Evolutionary conservation across 164 flowering plant species (phyloP).

Genomic region (Umbilicus rupestris): DNA sequence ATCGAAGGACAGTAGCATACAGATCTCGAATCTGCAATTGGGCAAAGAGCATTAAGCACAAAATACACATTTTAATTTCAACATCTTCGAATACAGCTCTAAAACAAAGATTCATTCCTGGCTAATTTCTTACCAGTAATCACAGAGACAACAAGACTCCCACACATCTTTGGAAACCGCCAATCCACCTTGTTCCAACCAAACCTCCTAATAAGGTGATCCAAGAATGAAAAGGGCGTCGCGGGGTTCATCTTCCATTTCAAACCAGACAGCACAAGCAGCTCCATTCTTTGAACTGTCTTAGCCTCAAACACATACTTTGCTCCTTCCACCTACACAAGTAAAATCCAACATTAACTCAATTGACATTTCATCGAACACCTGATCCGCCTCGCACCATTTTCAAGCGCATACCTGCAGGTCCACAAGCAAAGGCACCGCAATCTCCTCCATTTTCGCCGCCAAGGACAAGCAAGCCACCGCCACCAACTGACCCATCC

Average conservation of each 20-base stretch:
- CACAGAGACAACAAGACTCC: conserved; percentile 31
- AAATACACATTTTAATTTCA: neutral
- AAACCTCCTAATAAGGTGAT: conserved; percentile 30
- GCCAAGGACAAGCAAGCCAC: conserved; percentile 62
- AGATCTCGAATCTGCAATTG: conserved; percentile 27
- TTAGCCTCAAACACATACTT: conserved; percentile 43
- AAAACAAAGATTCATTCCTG: neutral
- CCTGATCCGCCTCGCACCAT: conserved; percentile 10
- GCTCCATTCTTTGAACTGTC: conserved; percentile 53
- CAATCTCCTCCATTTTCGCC: conserved; percentile 56
- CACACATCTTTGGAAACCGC: conserved; percentile 37
- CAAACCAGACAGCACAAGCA: conserved; percentile 41
- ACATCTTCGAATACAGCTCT: neutral
- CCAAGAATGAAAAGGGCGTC: conserved; percentile 45
- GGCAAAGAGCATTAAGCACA: neutral
- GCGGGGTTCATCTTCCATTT: conserved; percentile 47
- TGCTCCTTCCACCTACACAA: conserved; percentile 9
- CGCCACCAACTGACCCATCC: conserved; percentile 55
- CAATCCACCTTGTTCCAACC: conserved; percentile 25
- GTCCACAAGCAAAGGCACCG: conserved; percentile 49
- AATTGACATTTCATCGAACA: conserved; percentile 21
- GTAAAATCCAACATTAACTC: neutral
- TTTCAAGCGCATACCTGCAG: conserved; percentile 34
- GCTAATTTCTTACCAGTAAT: conserved; percentile 28
- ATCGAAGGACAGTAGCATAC: conserved; percentile 34